Evolutionary conservation across 1,139 yeast genomes (phyloP).

Genomic region (Fermentozyma sake): DNA sequence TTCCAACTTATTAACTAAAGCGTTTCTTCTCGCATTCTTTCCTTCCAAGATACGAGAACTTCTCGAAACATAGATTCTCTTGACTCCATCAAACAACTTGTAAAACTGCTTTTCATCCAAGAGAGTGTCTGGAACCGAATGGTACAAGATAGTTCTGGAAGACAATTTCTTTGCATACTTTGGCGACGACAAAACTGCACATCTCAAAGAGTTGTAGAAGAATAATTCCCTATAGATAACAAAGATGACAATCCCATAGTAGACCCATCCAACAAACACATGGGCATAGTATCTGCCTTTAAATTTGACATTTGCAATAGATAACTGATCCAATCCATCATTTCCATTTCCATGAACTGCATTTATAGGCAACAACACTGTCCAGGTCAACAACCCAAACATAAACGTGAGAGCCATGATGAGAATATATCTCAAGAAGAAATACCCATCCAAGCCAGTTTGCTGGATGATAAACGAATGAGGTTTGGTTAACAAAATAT

Average conservation of each 20-base stretch:
- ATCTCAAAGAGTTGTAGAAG: slow-evolving; percentile 74
- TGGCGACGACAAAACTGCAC: slow-evolving; percentile 79
- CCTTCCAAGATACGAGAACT: slow-evolving; percentile 55
- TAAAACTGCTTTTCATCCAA: slow-evolving; percentile 59
- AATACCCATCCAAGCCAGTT: slow-evolving; percentile 72
- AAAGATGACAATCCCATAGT: slow-evolving; percentile 65
- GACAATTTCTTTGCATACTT: slow-evolving; percentile 67
- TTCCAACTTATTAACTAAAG: slow-evolving; percentile 62
- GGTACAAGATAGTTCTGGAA: slow-evolving; percentile 76
- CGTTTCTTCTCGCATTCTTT: slow-evolving; percentile 58
- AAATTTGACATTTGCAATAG: slow-evolving; percentile 66
- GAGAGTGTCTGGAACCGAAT: slow-evolving; percentile 69
- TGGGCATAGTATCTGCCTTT: slow-evolving; percentile 77
- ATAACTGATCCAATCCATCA: slow-evolving; percentile 69
- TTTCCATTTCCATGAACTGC: slow-evolving; percentile 55
- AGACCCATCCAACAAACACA: slow-evolving; percentile 75
- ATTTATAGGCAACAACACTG: slow-evolving; percentile 60
- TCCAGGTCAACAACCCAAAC: slow-evolving; percentile 41
- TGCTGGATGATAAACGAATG: slow-evolving; percentile 65
- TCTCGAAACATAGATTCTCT: slow-evolving; percentile 72
- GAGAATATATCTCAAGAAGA: slow-evolving; percentile 55
- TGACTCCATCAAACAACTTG: slow-evolving; percentile 64
- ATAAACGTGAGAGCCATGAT: slow-evolving; percentile 42
- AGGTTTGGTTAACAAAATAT: slow-evolving; percentile 53
- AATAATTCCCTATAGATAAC: slow-evolving; percentile 77